A percentile compares a stretch with the other conserved stretches of the same genome.
These are phyloP conservation scores for Arthrobotrys megalospora DNA, from an alignment of 2,329 filamentous ascomycete genomes.

Conservation along the genomic window DNA sequence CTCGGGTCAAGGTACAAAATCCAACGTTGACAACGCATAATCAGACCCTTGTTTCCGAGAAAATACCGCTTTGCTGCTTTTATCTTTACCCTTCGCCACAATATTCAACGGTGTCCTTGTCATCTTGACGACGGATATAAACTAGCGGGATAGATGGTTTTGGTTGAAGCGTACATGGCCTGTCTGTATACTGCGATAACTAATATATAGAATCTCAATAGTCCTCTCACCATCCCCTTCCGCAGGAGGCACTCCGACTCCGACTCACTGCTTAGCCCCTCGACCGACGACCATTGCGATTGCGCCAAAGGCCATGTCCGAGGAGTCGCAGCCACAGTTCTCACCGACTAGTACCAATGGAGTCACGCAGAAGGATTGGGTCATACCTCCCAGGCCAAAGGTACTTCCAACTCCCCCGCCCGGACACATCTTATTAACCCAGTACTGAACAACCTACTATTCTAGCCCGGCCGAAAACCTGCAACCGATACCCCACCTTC, in stretches of 20 bases:
- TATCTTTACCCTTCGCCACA: slow-evolving; percentile 11
- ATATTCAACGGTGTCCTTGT: not conserved
- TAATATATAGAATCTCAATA: not conserved
- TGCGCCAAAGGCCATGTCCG: slow-evolving; percentile 48
- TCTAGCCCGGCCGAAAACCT: slow-evolving; percentile 85
- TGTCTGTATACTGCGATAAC: not conserved
- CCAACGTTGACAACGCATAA: slow-evolving; percentile 42
- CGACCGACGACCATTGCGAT: slow-evolving; percentile 42
- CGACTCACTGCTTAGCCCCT: slow-evolving; percentile 32
- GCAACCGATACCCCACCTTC: slow-evolving; percentile 92
- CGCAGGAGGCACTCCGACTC: slow-evolving; percentile 10
- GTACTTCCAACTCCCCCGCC: slow-evolving; percentile 40
- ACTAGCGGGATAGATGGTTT: not conserved
- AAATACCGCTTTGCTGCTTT: not conserved
- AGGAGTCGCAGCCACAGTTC: slow-evolving; percentile 46
- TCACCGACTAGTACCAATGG: slow-evolving; percentile 55
- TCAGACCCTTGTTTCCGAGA: slow-evolving; percentile 23
- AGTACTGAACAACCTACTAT: slow-evolving; percentile 13
- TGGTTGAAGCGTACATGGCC: not conserved
- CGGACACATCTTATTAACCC: slow-evolving; percentile 12
- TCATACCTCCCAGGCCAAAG: slow-evolving; percentile 85
- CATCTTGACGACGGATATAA: not conserved
- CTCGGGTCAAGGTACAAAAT: slow-evolving; percentile 46
- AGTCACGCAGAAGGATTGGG: slow-evolving; percentile 87
- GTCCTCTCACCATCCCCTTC: slow-evolving; percentile 52